These are phyloP conservation scores for Aspergillus ustus DNA, from an alignment of 2,329 filamentous ascomycete species.

Conservation along the genomic window DNA sequence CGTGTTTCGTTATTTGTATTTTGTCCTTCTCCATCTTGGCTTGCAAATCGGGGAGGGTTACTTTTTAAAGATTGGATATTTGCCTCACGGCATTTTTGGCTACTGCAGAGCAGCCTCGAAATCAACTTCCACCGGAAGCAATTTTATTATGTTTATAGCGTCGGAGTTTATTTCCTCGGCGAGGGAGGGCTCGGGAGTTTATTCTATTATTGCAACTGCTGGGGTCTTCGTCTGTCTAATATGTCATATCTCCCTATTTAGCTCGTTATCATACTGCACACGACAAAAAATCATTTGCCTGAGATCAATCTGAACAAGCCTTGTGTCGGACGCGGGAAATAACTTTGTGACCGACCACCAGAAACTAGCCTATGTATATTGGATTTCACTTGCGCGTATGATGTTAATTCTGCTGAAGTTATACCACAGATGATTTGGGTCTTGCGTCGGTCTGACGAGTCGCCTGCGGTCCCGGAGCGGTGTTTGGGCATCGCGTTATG, in stretches of 20 bases:
- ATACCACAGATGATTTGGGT: not conserved
- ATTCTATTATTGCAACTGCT: constrained; percentile 5
- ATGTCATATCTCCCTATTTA: not conserved
- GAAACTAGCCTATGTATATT: not conserved
- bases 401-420: not conserved
- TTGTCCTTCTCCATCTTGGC: constrained; percentile 20
- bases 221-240: not conserved
- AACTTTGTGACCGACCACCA: not conserved
- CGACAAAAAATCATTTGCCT: not conserved
- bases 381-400: not conserved
- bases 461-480: not conserved
- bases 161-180: constrained; percentile 26
- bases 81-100: constrained; percentile 34
- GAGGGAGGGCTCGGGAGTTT: constrained; percentile 6
- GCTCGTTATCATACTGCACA: not conserved
- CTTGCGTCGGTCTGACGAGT: not conserved
- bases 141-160: constrained; percentile 30
- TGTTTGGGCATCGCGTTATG: not conserved
- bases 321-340: not conserved
- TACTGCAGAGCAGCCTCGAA: constrained; percentile 16
- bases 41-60: constrained; percentile 25
- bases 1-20: constrained; percentile 22
- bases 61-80: constrained; percentile 31
- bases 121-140: constrained; percentile 20
- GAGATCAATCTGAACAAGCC: not conserved